Evolutionary conservation across 2,329 filamentous ascomycete species (phyloP).

Genomic region (Diaporthe sp.): DNA sequence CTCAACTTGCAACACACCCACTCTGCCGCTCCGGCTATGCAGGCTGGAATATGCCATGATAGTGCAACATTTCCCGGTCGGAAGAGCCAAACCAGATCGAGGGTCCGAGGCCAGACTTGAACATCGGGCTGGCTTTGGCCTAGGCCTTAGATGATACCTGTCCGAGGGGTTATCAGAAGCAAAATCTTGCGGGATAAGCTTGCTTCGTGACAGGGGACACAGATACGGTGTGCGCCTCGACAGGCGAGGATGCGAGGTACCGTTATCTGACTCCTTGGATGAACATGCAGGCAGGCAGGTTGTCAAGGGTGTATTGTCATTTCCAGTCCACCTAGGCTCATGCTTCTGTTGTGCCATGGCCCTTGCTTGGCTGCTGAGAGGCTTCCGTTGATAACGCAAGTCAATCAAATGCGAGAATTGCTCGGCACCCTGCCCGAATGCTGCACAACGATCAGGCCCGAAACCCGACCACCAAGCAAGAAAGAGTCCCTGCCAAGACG

Average conservation of each 20-base stretch:
- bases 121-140: not conserved
- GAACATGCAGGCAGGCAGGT: conserved; percentile 22
- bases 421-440: conserved; percentile 3
- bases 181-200: conserved; percentile 13
- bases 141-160: not conserved
- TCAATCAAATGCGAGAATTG: not conserved
- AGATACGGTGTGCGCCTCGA: not conserved
- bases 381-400: conserved; percentile 11
- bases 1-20: conserved; percentile 5
- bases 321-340: not conserved
- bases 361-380: conserved; percentile 21
- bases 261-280: conserved; percentile 1
- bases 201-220: not conserved
- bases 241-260: conserved; percentile 14
- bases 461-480: not conserved
- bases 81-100: conserved; percentile 1
- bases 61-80: not conserved
- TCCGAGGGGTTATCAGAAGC: conserved; percentile 12
- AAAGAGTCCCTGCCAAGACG: not conserved
- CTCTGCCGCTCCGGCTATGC: not conserved
- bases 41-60: not conserved
- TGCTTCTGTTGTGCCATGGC: not conserved
- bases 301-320: conserved; percentile 21
- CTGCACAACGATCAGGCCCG: conserved; percentile 2
- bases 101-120: not conserved